These are phyloP conservation scores for Calonectria montana DNA, from an alignment of 2,329 filamentous ascomycete genomes.

Conservation along the genomic window DNA sequence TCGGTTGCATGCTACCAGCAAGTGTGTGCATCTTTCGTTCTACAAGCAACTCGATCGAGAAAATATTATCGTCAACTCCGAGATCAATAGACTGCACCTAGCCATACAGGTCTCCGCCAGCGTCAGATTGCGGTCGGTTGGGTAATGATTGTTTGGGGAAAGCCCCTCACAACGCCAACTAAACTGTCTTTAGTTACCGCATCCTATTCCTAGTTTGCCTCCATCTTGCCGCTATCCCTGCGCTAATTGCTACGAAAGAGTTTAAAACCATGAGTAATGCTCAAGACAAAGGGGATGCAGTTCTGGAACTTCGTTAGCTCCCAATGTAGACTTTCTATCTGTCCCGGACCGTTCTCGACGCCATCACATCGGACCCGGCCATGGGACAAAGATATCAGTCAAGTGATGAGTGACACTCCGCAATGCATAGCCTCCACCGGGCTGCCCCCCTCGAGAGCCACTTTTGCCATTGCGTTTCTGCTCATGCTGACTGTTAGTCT, in stretches of 20 bases:
- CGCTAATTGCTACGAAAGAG: neutral
- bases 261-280: neutral
- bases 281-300: neutral
- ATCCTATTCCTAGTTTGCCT: neutral
- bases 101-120: neutral
- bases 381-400: neutral
- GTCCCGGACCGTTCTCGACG: neutral
- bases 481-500: slow-evolving; percentile 26
- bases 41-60: no score
- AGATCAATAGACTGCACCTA: neutral
- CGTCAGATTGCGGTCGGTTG: neutral
- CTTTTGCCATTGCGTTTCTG: slow-evolving; percentile 27
- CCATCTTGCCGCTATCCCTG: neutral
- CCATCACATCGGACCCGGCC: neutral
- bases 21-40: no score
- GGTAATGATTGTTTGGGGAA: neutral
- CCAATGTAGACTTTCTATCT: neutral
- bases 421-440: neutral
- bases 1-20: no score
- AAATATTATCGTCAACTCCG: no score
- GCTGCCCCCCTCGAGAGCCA: slow-evolving; percentile 9
- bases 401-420: neutral
- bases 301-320: neutral
- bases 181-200: neutral
- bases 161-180: neutral